These are phyloP conservation scores for Zymoseptoria passerinii DNA, from an alignment of 2,329 filamentous ascomycete genomes.

Conservation along the genomic window DNA sequence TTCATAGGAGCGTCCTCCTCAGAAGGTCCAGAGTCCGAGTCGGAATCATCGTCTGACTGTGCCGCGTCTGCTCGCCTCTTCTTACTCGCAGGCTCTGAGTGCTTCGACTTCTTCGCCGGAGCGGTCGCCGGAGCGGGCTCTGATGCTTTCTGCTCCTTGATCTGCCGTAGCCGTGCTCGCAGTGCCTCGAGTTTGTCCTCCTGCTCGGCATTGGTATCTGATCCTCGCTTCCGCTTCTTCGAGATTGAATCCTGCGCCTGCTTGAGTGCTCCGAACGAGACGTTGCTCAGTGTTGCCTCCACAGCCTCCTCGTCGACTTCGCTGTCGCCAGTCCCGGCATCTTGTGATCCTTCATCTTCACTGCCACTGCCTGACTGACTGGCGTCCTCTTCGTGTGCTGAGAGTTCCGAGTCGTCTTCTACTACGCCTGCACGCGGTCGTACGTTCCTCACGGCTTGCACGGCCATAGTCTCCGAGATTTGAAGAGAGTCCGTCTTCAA, in stretches of 20 bases:
- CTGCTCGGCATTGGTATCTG: constrained; percentile 31
- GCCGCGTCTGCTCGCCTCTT: constrained; percentile 16
- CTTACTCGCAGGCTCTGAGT: background rate
- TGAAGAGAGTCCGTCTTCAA: background rate
- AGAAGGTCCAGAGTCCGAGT: constrained; percentile 34
- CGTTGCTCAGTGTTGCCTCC: constrained; percentile 44
- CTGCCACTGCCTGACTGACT: constrained; percentile 14
- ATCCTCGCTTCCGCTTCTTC: constrained; percentile 37
- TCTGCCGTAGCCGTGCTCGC: constrained; percentile 36
- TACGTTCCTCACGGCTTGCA: constrained; percentile 8
- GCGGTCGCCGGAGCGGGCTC: background rate
- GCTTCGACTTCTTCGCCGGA: background rate
- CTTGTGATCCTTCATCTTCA: constrained; percentile 25
- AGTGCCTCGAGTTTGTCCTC: constrained; percentile 41
- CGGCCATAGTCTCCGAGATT: background rate
- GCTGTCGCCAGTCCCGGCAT: constrained; percentile 20
- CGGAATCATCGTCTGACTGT: constrained; percentile 18
- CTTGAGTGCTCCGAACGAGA: constrained; percentile 85
- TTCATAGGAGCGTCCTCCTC: constrained; percentile 32
- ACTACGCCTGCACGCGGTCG: constrained; percentile 10
- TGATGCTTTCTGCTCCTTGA: constrained; percentile 34
- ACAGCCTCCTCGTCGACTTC: constrained; percentile 36
- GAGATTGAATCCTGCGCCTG: constrained; percentile 68
- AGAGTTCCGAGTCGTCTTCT: constrained; percentile 5
- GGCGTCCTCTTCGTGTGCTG: constrained; percentile 23